A percentile compares a stretch with the other conserved stretches of the same genome.
These are phyloP conservation scores for Citrus maxima DNA, from an alignment of 345 rosid species.

Conservation along the genomic window DNA sequence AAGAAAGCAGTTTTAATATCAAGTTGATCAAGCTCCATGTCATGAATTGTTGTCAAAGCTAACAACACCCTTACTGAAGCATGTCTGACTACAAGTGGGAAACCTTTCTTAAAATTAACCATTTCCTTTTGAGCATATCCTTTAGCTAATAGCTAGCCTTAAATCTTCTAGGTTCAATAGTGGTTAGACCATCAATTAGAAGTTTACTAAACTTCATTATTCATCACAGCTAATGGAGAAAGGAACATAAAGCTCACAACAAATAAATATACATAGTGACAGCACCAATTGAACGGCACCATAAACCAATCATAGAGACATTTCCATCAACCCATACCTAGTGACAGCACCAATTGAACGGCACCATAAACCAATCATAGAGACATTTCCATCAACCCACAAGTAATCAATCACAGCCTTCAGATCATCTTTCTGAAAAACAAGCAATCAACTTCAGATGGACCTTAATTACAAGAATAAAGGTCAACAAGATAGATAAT, in stretches of 20 bases:
- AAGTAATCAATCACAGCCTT: conserved; percentile 75
- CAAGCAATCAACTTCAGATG: conserved; percentile 17
- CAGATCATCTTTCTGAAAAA: conserved; percentile 81
- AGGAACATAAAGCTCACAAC: conserved; percentile 4
- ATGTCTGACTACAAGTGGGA: too few relatives aligned
- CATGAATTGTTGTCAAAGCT: too few relatives aligned
- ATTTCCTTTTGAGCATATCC: too few relatives aligned
- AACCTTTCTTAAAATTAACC: too few relatives aligned
- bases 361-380: conserved; percentile 91
- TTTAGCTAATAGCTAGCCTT: too few relatives aligned
- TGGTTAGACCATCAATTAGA: neutral
- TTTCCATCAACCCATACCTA: conserved; percentile 85
- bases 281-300: conserved; percentile 97
- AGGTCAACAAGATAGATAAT: too few relatives aligned
- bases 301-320: conserved; percentile 81
- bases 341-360: conserved; percentile 94
- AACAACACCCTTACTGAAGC: too few relatives aligned
- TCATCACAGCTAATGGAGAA: neutral
- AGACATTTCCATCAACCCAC: conserved; percentile 81
- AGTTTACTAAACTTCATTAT: neutral
- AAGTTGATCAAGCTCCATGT: too few relatives aligned
- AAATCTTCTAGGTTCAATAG: too few relatives aligned
- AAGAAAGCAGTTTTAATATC: too few relatives aligned
- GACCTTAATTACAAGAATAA: neutral
- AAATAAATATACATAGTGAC: conserved; percentile 58